A percentile compares a stretch with the other conserved stretches of the same genome.
Conservation (phyloP, 163 green algal species). For the Chloromonas sp. region DNA sequence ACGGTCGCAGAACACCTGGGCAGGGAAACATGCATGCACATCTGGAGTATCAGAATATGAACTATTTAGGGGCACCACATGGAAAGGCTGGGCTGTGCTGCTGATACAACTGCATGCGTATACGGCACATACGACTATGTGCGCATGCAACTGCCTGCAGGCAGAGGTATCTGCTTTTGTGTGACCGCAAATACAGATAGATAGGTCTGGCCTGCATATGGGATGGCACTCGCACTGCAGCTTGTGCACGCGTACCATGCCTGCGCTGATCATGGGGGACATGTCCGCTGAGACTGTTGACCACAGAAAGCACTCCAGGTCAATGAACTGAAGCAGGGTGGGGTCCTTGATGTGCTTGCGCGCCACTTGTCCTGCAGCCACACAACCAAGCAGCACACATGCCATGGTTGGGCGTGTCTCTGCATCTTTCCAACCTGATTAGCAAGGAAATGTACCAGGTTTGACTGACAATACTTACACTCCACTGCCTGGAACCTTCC, state of each 20-base stretch:
- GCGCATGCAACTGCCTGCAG: no score
- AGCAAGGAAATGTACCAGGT: background rate
- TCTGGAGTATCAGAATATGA: background rate
- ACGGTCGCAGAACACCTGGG: slow-evolving; percentile 78
- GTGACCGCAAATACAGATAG: no score
- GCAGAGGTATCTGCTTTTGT: no score
- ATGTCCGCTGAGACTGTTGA: slow-evolving; percentile 76
- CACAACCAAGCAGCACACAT: slow-evolving; percentile 10
- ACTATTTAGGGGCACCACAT: background rate
- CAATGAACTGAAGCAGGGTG: slow-evolving; percentile 85
- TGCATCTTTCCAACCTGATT: no score
- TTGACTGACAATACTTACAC: background rate
- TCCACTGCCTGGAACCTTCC: background rate
- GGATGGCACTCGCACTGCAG: no score
- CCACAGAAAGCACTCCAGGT: slow-evolving; percentile 96
- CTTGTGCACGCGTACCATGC: slow-evolving; percentile 44
- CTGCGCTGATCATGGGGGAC: slow-evolving; percentile 93
- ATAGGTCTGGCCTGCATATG: no score
- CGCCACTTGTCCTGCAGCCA: slow-evolving; percentile 53
- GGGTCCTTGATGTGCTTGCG: slow-evolving; percentile 60
- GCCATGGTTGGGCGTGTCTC: background rate
- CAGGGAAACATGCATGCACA: background rate
- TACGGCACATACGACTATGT: no score
- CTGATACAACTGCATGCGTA: background rate
- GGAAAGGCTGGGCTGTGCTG: background rate